Base-by-base conservation (phyloP, 2,329 filamentous ascomycete genomes). In the Colletotrichum sp. region DNA sequence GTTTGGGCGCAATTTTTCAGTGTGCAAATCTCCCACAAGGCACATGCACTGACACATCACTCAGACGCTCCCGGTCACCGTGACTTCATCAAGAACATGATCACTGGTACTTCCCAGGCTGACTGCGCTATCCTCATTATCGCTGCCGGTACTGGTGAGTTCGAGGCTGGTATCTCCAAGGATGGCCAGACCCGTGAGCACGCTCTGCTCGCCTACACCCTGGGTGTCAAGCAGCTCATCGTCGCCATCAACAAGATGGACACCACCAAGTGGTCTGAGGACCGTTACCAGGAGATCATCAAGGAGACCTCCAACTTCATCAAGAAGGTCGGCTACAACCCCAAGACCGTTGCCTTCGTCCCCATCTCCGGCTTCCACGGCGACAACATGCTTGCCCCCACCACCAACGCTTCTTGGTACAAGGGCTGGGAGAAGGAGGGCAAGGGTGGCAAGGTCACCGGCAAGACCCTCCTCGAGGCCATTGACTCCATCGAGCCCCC, bases 41-140 rank as follows among this genome's bases (percentile, higher is more conserved):
- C 22, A 29, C 61, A 64, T 7, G 5, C 3, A 27, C 70, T 79
- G 30, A 71, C 70, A 22, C 3, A 27, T 16, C 44, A 19, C 0
- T 12, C 82, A 94, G 95, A 99, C 87, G 97, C 97, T 89, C 97
- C 97, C 86, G 97, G 97, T 91, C 97, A 99, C 91, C 96, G 97
- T 97, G 97, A 99, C 88, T 99, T 99, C 93, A 99, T 99, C 95
- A 99, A 99, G 96, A 99, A 99, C 96, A 99, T 99, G 97, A 99
- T 99, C 90, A 99, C 97, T 94, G 97, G 97, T 96, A 99, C 97
- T 87, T 99, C 97, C 89, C 97, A 99, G 95, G 97, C 97, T 85
- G 97, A 99, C 88, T 99, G 97, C 91, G 97, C 97, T 87, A 95
- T 99, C 89, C 96, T 99, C 92, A 99, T 99, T 92, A 99, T 99